Evolutionary conservation across 106 monocot species (phyloP).

Genomic region (Dactylorhiza incarnata): DNA sequence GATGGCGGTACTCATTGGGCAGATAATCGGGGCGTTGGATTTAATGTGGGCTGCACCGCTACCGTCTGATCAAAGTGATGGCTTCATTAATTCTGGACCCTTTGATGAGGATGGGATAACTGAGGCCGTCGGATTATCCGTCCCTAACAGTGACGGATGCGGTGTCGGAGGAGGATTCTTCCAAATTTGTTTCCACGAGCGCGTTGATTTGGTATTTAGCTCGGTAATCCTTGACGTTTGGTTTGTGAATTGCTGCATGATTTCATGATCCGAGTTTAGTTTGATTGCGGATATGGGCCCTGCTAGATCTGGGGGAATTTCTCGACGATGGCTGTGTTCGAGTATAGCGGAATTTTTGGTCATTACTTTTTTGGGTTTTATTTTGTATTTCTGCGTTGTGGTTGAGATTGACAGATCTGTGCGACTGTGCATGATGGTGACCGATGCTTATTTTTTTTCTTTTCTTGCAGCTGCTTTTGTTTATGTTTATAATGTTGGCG

Average conservation of each 20-base stretch:
- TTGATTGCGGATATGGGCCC: neutral
- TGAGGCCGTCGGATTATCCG: too few relatives aligned
- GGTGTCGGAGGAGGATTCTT: slow-evolving; percentile 60
- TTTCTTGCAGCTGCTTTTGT: neutral
- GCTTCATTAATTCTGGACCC: too few relatives aligned
- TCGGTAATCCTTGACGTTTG: slow-evolving; percentile 5
- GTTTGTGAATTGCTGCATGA: neutral
- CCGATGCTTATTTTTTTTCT: neutral
- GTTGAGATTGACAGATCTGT: neutral
- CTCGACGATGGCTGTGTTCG: neutral
- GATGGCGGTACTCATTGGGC: too few relatives aligned
- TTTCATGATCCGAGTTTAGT: neutral
- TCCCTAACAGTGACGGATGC: too few relatives aligned
- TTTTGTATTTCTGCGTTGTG: neutral
- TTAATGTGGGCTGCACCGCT: too few relatives aligned
- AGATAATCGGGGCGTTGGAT: too few relatives aligned
- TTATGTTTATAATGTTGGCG: slow-evolving; percentile 4
- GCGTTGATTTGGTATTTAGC: slow-evolving; percentile 44
- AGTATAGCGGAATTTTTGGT: neutral
- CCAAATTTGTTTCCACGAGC: slow-evolving; percentile 59
- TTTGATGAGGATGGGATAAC: too few relatives aligned
- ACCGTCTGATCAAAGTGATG: too few relatives aligned
- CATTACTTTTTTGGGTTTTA: too few relatives aligned
- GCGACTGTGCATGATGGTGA: neutral
- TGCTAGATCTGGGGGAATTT: neutral